Percentiles rank a stretch among this genome's conserved stretches.
These are phyloP conservation scores for Eucalyptus albens DNA, from an alignment of 345 rosid species.

Conservation along the genomic window DNA sequence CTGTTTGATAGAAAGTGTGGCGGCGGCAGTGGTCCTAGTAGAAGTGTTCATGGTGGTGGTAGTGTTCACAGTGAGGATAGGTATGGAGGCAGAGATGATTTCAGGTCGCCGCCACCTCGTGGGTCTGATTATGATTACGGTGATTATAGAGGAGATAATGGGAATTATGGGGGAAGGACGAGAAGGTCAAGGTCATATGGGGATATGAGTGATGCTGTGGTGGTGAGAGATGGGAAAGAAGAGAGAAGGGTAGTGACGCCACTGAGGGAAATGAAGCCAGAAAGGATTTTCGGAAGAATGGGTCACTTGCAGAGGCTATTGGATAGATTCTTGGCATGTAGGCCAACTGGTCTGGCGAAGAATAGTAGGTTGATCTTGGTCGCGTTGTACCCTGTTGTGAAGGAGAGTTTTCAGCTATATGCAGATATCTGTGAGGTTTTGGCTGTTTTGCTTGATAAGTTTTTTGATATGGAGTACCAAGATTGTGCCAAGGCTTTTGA, in stretches of 20 bases:
- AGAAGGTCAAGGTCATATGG: slow-evolving; percentile 69
- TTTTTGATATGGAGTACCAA: slow-evolving; percentile 70
- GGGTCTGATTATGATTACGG: slow-evolving; percentile 20
- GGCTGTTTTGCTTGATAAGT: slow-evolving; percentile 74
- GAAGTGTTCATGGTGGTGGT: slow-evolving; percentile 7
- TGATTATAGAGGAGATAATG: slow-evolving; percentile 16
- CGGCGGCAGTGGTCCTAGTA: slow-evolving; percentile 2
- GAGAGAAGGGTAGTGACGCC: slow-evolving; percentile 43
- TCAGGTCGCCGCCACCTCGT: slow-evolving; percentile 59
- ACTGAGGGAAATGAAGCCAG: slow-evolving; percentile 64
- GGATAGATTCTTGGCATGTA: slow-evolving; percentile 57
- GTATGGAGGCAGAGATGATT: slow-evolving; percentile 28
- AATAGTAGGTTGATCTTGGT: slow-evolving; percentile 61
- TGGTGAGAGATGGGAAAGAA: slow-evolving; percentile 56
- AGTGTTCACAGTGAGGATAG: slow-evolving; percentile 28
- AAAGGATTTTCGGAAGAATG: slow-evolving; percentile 65
- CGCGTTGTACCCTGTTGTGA: slow-evolving; percentile 58
- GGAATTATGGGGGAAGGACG: slow-evolving; percentile 15
- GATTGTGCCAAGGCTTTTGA: slow-evolving; percentile 87
- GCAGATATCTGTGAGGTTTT: slow-evolving; percentile 75
- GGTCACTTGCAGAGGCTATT: slow-evolving; percentile 54
- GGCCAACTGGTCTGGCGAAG: slow-evolving; percentile 76
- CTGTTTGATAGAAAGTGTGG: slow-evolving; percentile 48
- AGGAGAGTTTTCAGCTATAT: slow-evolving; percentile 77
- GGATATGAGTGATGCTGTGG: slow-evolving; percentile 44